Base-by-base conservation (phyloP, 164 flowering plant genomes). In the Euptelea pleiosperma region DNA sequence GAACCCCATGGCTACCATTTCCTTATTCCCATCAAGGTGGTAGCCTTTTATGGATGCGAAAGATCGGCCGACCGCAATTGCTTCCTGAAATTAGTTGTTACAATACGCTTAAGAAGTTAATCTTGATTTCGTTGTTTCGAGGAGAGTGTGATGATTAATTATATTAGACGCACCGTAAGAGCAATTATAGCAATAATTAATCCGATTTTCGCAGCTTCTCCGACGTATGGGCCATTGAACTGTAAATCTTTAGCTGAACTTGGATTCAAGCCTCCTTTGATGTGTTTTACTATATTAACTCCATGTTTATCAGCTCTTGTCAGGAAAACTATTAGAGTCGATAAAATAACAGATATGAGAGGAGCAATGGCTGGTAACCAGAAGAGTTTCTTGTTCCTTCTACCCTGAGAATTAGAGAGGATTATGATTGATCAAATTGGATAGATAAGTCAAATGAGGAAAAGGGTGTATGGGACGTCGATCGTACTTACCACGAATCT, bases 291-390 rank as follows among this genome's bases (percentile, higher is more conserved):
- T 18, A 82, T 86, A 29, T 81, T 79, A 5, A 91, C 81, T 28
- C 97, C 97, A 64, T 80, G 96, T 52, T 75, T 73, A 42, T 91
- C 93, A 0, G 84, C 88, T 69, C 70, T 81, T 28, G 85, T 74
- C 14, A 80, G 8, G 45, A 57, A 82, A 2, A 91, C 93, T 11
- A 91, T 70, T 21, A 79, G 26, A 6, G 97, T 91, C 3, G 97
- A 79, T 29, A 86, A 36, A 11, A 87, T 69, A 1, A 87, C 93
- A 18, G 93, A 86, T 41, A 82, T 11, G 0, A 91, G 77, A 18
- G 93, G 97, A 31, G 91, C 93, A 60, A 84, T 74, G 1, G 97
- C 93, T 52, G 93, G 78, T 44, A 91, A 42, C 97, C 97, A 91
- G 75, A 84, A 91, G 34, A 87, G 73, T 42, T 80, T 91, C 69